A percentile compares a stretch with the other conserved stretches of the same genome.
phyloP scores from a whole-genome alignment of 768 basidiomycete species.

The Pholiota molesta region DNA sequence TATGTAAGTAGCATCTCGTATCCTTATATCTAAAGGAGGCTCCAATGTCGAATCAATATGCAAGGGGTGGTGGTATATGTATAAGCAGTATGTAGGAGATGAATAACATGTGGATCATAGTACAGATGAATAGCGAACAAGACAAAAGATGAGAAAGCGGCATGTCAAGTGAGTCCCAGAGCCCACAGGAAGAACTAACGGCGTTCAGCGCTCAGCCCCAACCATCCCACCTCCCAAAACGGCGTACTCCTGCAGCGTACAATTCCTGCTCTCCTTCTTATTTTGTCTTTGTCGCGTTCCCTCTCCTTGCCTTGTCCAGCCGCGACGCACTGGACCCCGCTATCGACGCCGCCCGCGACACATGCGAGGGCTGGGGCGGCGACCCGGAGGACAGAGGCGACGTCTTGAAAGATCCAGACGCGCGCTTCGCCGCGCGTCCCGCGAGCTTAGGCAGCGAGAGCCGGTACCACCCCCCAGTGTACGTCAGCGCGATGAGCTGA shows the following conservation, averaged over 20 bases:
- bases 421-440: constrained; percentile 20
- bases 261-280: constrained; percentile 62
- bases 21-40: background rate
- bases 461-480: constrained; percentile 91
- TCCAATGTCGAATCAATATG: background rate
- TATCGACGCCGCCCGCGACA: constrained; percentile 45
- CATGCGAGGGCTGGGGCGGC: constrained; percentile 42
- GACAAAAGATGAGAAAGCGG: constrained; percentile 2
- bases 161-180: background rate
- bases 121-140: background rate
- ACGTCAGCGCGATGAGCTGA: constrained; percentile 86
- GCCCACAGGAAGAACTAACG: background rate
- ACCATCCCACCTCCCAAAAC: constrained; percentile 89
- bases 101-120: background rate
- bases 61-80: background rate
- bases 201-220: constrained; percentile 58
- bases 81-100: background rate
- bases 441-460: constrained; percentile 58
- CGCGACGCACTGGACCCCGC: constrained; percentile 57
- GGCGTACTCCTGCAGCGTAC: constrained; percentile 76
- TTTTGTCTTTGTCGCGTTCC: constrained; percentile 53
- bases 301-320: constrained; percentile 62
- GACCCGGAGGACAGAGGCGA: constrained; percentile 32
- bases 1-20: background rate
- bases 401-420: constrained; percentile 10